A percentile compares a stretch with the other conserved stretches of the same genome.
phyloP scores from a whole-genome alignment of 495 filamentous ascomycete genomes.

The Penicillium paxilli region DNA sequence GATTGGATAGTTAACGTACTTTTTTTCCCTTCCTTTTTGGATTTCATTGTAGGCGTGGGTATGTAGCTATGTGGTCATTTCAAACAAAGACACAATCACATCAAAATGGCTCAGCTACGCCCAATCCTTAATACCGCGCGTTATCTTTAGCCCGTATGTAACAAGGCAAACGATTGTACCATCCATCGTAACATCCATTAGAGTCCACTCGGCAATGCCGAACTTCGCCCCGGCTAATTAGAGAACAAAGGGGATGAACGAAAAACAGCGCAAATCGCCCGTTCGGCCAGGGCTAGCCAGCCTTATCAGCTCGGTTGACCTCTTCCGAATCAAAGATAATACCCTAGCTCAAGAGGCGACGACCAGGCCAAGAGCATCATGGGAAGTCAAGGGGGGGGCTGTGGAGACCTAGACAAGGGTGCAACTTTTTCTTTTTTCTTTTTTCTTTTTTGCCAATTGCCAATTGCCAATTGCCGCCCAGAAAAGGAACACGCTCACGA shows the following conservation, averaged over 20 bases:
- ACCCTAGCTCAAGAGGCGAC: neutral
- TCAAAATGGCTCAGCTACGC: no score
- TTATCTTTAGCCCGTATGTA: no score
- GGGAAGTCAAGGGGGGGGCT: no score
- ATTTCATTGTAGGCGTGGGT: neutral
- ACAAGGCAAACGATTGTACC: no score
- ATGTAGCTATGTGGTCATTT: no score
- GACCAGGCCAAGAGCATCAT: neutral
- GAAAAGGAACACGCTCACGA: constrained; percentile 5
- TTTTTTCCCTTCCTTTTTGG: neutral
- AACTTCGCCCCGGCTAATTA: no score
- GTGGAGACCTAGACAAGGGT: neutral
- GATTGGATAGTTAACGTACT: neutral
- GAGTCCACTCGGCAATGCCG: neutral
- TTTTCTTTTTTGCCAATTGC: no score
- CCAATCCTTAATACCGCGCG: no score
- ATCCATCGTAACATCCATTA: no score
- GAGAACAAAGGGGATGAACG: neutral
- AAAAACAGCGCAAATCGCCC: neutral
- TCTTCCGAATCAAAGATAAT: constrained; percentile 5
- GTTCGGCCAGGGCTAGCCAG: neutral
- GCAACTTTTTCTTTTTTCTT: no score
- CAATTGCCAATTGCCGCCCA: constrained; percentile 14
- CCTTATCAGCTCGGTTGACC: constrained; percentile 12
- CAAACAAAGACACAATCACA: no score